Evolutionary conservation across 306 rosid genomes (phyloP).

Genomic region (Quercus cerris): DNA sequence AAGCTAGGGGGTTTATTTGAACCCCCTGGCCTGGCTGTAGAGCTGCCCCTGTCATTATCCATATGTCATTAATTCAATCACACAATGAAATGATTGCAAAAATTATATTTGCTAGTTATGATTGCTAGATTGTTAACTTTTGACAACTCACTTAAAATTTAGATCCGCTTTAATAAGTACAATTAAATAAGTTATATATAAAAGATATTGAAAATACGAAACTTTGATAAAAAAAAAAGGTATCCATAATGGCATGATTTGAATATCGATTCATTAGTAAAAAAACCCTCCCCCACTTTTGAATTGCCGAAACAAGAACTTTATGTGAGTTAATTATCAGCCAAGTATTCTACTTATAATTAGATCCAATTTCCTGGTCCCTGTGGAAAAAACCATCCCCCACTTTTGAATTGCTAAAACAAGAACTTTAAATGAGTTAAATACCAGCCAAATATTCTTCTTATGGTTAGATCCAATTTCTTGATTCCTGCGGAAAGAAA

Average conservation of each 20-base stretch:
- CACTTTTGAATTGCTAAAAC: background rate
- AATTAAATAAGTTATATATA: no score
- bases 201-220: background rate
- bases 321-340: background rate
- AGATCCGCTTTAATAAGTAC: no score
- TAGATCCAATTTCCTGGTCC: fast-evolving
- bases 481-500: fast-evolving
- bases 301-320: background rate
- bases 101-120: no score
- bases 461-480: fast-evolving
- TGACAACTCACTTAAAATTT: no score
- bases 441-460: no score
- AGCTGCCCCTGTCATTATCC: no score
- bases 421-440: background rate
- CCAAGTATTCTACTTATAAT: fast-evolving
- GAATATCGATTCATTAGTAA: background rate
- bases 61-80: no score
- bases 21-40: no score
- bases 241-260: background rate
- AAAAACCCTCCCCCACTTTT: background rate
- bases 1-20: no score
- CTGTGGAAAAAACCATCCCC: fast-evolving
- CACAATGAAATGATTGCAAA: no score
- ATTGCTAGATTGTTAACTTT: no score
- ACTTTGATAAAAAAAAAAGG: background rate